Evolutionary conservation across 257 asterid species (phyloP), one percentile per base, ranked within the genome.

Genomic region (Ilex aquifolium): DNA sequence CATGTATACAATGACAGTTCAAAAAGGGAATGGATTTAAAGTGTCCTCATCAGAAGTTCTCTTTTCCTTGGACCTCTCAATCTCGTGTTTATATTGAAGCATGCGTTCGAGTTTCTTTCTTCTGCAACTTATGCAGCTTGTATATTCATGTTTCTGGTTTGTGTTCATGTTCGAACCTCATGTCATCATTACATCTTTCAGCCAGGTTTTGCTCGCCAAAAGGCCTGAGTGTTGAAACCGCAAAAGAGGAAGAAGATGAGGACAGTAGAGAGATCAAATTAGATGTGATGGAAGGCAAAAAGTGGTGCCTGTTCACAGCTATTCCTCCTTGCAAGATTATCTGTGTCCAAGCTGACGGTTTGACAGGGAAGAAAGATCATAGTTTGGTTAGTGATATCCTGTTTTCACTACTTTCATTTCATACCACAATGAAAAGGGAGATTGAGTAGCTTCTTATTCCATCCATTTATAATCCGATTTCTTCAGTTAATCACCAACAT

Each of bases 201-300:
- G 90, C 90, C 90, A 59, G 90, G 90, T 53, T 83, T 83, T 62
- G 72, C 85, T 54, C 82, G 90, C 48, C 83, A 72, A 75, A 76
- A 73, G 42, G 46, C 71, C 87, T 12, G 79, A 79, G 66, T 42
- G 48, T 11, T 42, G 12, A 11, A 42, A 46, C 3, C 4, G 6
- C n/a, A 14, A 11, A 46, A 3, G 10, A 46, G 11, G n/a, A 14
- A 46, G 52, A 46, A 10, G 14, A 46, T 42, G 52, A 46, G n/a
- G 52, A 46, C 13, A 11, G 52, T 3, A 12, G n/a, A 46, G 13
- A 46, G 6, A 14, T 46, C 52, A 36, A 36, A 36, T 36, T 8
- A 36, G 42, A 36, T 4, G 42, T 8, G 42, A 36, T 2, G 8
- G 8, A 36, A 36, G 42, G 8, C 8, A 8, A 36, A 36, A 36